Base-by-base conservation (phyloP, 1,284 basidiomycete genomes). In the Trichosporon asahii region DNA sequence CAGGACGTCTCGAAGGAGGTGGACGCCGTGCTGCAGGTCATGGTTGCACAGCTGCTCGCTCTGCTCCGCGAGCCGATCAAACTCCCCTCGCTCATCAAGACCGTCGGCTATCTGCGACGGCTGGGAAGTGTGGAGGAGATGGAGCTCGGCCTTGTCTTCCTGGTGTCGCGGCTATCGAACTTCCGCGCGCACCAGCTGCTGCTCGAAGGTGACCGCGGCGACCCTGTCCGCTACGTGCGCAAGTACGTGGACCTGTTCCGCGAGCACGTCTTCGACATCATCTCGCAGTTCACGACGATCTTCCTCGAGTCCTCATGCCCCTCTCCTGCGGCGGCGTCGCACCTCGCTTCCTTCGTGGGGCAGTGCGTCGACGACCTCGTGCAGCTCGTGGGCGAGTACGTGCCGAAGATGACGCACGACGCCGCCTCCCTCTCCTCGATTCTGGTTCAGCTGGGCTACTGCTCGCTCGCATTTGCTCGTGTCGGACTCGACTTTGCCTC, bases 191-290 rank as follows among this genome's bases (percentile, higher is more conserved):
- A 84, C 67, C 80, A 86, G 33, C 75, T 77, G 1, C 78, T 79
- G 9, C 78, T 82, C 25, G 84, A 83, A 71, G 71, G 81, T 67
- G 81, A 85, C 70, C 78, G 80, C 68, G 88, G 90, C 72, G 92
- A 94, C 72, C 86, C 92, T 25, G 88, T 90, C 31, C 85, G 90
- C 55, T 94, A 90, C 82, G 85, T 95, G 69, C 90, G 93, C 77
- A 89, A 89, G 76, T 95, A 95, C 83, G 89, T 96, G 75, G 95
- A 97, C 78, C 84, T 90, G 8, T 98, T 95, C 90, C 87, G 95
- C 64, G 95, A 98, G 83, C 90, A 92, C 67, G 90, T 95, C 27
- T 91, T 95, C 82, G 95, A 98, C 80, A 90, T 95, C 75, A 87
- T 96, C 74, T 91, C 90, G 18, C 94, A 97, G 81, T 97, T 90